Evolutionary conservation across 169 alveolate species (phyloP).

Genomic region (Toxoplasma gondii): DNA sequence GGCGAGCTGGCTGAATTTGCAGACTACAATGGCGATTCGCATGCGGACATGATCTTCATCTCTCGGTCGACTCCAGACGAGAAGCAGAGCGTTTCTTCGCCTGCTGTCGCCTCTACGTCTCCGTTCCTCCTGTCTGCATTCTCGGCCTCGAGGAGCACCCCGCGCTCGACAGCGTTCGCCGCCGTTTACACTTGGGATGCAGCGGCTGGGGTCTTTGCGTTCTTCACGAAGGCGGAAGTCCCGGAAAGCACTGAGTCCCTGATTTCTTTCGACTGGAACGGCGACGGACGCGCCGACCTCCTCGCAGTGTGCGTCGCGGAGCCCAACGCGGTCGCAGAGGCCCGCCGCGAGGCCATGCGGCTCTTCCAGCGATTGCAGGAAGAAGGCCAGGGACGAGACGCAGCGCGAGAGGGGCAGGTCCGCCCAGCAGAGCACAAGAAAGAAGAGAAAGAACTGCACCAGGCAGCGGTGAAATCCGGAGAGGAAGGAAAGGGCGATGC

Average conservation of each 20-base stretch:
- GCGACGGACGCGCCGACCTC: slow-evolving; percentile 40
- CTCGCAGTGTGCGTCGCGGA: slow-evolving; percentile 27
- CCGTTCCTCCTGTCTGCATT: not conserved
- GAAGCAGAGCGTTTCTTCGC: not conserved
- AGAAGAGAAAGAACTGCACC: not conserved
- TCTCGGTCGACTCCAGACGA: not conserved
- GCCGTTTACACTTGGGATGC: slow-evolving; percentile 43
- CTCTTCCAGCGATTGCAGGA: not conserved
- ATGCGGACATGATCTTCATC: slow-evolving; percentile 40
- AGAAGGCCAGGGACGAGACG: not conserved
- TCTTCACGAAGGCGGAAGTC: not conserved
- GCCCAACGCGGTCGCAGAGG: not conserved
- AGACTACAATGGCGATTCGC: slow-evolving; percentile 44
- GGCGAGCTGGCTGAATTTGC: slow-evolving; percentile 52
- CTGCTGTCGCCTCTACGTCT: not conserved
- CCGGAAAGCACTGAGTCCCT: slow-evolving; percentile 21
- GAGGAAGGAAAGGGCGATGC: not conserved
- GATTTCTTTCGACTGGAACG: slow-evolving; percentile 43
- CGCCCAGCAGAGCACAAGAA: not conserved
- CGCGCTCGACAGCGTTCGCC: not conserved
- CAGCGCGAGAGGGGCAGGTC: not conserved
- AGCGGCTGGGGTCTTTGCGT: not conserved
- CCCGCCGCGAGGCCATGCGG: not conserved
- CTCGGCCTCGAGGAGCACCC: not conserved
- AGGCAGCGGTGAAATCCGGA: not conserved